Conservation (phyloP, 1,139 yeast species). For the Kurtzmaniella quercitrusa region DNA sequence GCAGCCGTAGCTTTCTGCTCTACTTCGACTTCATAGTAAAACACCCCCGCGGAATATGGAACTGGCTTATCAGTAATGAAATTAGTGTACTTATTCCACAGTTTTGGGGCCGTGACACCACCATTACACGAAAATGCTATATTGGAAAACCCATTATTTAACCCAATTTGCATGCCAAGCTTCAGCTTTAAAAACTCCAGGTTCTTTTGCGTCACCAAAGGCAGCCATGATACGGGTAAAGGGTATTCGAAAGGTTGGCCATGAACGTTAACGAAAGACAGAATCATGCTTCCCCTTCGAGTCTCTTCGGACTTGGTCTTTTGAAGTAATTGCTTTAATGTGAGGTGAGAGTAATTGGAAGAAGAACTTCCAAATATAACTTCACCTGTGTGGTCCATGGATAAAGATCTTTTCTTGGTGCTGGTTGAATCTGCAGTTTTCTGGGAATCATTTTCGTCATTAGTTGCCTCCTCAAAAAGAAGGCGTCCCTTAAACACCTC, state of each 20-base stretch:
- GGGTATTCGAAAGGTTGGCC: constrained; percentile 26
- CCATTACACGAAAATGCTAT: constrained; percentile 19
- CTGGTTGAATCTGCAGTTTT: background rate
- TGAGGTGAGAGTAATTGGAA: constrained; percentile 18
- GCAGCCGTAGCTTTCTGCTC: constrained; percentile 28
- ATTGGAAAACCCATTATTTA: constrained; percentile 27
- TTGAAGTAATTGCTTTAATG: constrained; percentile 25
- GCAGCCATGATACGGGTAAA: constrained; percentile 41
- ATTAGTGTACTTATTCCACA: constrained; percentile 22
- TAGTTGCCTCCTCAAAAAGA: constrained; percentile 1
- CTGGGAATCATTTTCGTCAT: background rate
- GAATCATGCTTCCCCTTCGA: constrained; percentile 20
- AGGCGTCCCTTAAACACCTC: constrained; percentile 30
- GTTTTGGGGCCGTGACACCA: constrained; percentile 6
- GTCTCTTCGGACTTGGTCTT: constrained; percentile 19
- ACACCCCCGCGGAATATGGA: constrained; percentile 29
- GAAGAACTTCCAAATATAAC: constrained; percentile 13
- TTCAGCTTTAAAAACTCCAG: constrained; percentile 19
- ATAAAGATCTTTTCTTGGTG: background rate
- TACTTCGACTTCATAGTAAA: constrained; percentile 36
- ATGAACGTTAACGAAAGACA: constrained; percentile 26
- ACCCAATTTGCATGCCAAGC: constrained; percentile 21
- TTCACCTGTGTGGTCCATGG: constrained; percentile 21
- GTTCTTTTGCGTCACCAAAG: constrained; percentile 26
- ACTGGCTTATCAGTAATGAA: constrained; percentile 35